Evolutionary conservation across 306 rosid species (phyloP), one percentile per base, ranked within the genome.

Genomic region (Prunus campanulata): DNA sequence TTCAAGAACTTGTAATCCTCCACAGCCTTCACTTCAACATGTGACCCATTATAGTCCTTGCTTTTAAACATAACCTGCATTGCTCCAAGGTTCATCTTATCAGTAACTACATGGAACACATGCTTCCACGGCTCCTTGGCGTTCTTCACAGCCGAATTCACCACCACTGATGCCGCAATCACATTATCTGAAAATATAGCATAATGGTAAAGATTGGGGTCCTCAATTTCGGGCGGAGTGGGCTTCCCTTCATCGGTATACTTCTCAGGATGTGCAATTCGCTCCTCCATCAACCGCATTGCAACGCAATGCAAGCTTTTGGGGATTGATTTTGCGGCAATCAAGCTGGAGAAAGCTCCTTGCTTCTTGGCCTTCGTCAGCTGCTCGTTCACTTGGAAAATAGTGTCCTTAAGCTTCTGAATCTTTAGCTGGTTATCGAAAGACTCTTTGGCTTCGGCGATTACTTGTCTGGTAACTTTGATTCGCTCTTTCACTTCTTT

Each of bases 371-470:
- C 96, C 84, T 90, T 91, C 2, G 94, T 88, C 75, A 93, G 65
- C 66, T 88, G 90, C 85, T 93, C 98, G 68, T 93, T 93, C 82
- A 90, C 93, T 3, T 91, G 87, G 30, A 93, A 93, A 82, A 93
- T 93, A 0, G 96, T 93, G 46, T 93, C 98, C 89, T 93, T 93
- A 77, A 91, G 86, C 87, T 93, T 93, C 83, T 93, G 98, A 80
- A 93, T 93, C 87, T 93, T 93, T 74, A 93, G 91, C 85, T 93
- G 98, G 76, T 90, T 93, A 79, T 91, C 98, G 19, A 93, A 93
- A 8, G 96, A 90, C 76, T 93, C 97, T 78, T 93, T 93, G 27
- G 98, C 96, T 63, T 93, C 98, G 2, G 93, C 64, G 0, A 93
- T 86, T 80, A 90, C 91, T 81, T 90, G 98, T 12, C 98, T 88